Base-by-base conservation (phyloP, 2,329 filamentous ascomycete species). In the Aspergillus ibericus region DNA sequence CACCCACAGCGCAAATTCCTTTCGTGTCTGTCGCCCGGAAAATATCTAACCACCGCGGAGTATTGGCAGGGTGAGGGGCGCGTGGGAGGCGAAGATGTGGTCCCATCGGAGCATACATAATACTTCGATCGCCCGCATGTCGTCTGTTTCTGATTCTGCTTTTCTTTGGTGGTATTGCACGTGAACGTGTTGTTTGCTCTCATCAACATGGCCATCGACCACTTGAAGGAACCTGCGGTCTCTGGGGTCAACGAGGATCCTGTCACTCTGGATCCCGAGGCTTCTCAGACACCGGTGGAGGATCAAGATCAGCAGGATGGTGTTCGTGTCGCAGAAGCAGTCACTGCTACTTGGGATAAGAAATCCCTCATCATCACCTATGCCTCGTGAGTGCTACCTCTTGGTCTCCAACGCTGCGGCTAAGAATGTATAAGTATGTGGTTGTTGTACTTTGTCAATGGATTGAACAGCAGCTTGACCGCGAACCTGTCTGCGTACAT, bases 401-500 rank as follows among this genome's bases (percentile, higher is more conserved):
- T 27, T 35, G 13, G 6, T 15, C 36, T 18, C 6, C 12, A 12
- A 12, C 6, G 10, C 25, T 12, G 25, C n/a, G 10, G 36, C 49
- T 51, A 2, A 18, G 5, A 20, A 47, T 32, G 53, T 9, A 58
- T 56, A 78, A 78, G 77, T 49, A 80, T 80, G 68, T 79, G 72
- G 71, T 62, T 78, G 18, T 63, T 78, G 34, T 77, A 75, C 63
- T 75, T 78, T 40, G 72, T 78, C 60, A 75, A 78, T 59, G 72
- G 73, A 1, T 70, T 80, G 32, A 74, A 78, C 60, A 66, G 67
- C 20, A 70, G 69, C 8, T 72, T 76, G 36, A 70, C 77, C 9
- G 66, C 68, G 54, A 77, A 75, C 56, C 63, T 84, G 38, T 74
- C 70, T 1, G 77, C 81, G n/a, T 83, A 79, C 62, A 79, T 82